Percentiles rank a stretch among this genome's conserved stretches.
phyloP scores from a whole-genome alignment of 495 filamentous ascomycete species.

The Penicillium turbatum region DNA sequence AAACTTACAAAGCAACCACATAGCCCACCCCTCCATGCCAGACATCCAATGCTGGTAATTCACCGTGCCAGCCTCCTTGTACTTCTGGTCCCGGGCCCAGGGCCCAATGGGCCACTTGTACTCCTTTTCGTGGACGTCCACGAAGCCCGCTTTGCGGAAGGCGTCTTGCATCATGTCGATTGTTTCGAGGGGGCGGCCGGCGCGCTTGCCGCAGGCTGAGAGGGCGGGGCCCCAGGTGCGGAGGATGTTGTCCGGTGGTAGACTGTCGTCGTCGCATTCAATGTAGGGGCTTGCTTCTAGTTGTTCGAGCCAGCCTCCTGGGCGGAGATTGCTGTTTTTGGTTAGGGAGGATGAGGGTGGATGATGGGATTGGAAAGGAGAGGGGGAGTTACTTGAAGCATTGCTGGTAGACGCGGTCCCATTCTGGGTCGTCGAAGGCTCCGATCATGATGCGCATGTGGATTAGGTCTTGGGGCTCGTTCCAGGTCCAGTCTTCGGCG shows the following conservation, averaged over 20 bases:
- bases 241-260: constrained; percentile 28
- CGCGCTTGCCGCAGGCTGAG: constrained; percentile 13
- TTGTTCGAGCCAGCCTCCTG: constrained; percentile 53
- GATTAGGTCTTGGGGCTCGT: constrained; percentile 29
- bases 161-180: constrained; percentile 16
- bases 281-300: constrained; percentile 43
- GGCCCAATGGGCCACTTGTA: constrained; percentile 25
- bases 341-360: neutral
- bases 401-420: constrained; percentile 26
- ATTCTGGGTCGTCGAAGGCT: constrained; percentile 22
- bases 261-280: constrained; percentile 41
- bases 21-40: constrained; percentile 25
- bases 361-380: neutral
- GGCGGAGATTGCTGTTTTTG: constrained; percentile 25
- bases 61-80: constrained; percentile 20
- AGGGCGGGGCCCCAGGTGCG: constrained; percentile 17
- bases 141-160: constrained; percentile 31
- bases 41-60: constrained; percentile 22
- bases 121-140: constrained; percentile 18
- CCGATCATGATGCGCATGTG: constrained; percentile 27
- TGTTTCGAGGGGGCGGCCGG: constrained; percentile 14
- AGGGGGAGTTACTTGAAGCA: constrained; percentile 21
- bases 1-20: constrained; percentile 26
- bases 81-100: constrained; percentile 21
- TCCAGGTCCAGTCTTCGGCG: constrained; percentile 27